phyloP scores from a whole-genome alignment of 202 grass and related monocot species.

The Schoenoplectus triqueter region DNA sequence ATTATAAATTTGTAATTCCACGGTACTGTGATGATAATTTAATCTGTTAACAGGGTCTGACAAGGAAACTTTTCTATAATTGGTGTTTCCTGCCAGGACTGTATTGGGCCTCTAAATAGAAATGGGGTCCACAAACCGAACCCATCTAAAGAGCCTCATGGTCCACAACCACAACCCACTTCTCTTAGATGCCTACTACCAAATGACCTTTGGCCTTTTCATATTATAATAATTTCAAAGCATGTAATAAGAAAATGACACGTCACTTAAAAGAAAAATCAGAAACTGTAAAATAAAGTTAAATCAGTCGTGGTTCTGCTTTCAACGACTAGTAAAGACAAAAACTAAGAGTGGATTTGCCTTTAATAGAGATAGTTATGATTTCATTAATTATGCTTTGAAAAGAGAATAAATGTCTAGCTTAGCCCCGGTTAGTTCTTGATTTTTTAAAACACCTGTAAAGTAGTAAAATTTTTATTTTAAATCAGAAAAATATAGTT shows the following conservation, averaged over 20 bases:
- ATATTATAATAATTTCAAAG: background rate
- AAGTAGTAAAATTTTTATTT: too few species aligned
- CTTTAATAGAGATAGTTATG: constrained; percentile 32
- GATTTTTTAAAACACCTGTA: too few species aligned
- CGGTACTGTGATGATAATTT: background rate
- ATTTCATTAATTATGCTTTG: constrained; percentile 25
- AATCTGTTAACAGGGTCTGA: background rate
- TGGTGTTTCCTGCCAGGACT: background rate
- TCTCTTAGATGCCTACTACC: background rate
- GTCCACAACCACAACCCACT: constrained; percentile 18
- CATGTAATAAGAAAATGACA: background rate
- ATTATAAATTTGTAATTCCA: background rate
- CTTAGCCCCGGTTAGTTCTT: background rate
- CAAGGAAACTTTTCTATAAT: background rate
- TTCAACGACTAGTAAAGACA: constrained; percentile 13
- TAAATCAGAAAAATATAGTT: too few species aligned
- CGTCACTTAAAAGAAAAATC: background rate
- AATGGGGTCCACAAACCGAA: constrained; percentile 17
- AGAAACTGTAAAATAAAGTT: constrained; percentile 1
- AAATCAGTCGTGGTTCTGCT: background rate
- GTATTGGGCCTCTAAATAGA: constrained; percentile 3
- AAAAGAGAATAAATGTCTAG: background rate
- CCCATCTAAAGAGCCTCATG: background rate
- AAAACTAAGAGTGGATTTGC: constrained; percentile 21
- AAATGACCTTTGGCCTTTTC: constrained; percentile 10